Base-by-base conservation (phyloP, 2,329 filamentous ascomycete species). In the Venturia oleaginea region DNA sequence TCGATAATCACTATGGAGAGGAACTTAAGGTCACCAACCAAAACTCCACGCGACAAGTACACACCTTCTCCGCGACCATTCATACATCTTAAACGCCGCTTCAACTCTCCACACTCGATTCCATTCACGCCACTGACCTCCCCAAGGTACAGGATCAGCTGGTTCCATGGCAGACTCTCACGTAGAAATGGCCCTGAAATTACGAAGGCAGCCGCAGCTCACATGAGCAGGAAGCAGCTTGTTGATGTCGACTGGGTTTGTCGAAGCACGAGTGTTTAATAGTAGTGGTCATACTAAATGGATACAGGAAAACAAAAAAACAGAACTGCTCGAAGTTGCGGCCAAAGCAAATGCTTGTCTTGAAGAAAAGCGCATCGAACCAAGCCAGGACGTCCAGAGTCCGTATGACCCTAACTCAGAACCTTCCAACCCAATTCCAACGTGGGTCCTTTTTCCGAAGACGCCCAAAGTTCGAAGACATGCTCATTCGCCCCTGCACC, bases 221-320 rank as follows among this genome's bases (percentile, higher is more conserved):
- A 27, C 5, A 34, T 57, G 51, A 57, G 51, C 30, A 32, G 51
- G 51, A 57, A 57, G 30, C 51, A 57, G 19, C 51, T 57, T 34
- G 30, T 57, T n/a, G 51, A 57, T 19, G 51, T 30, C 27, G 51
- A 57, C n/a, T 57, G 51, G 51, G 51, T 57, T 57, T 8, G 51
- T 57, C 19, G 27, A 32, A 17, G 51, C 27, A 22, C 24, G 5
- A 13, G 17, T 57, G 6, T n/a, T 5, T 34, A 19, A 34, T 7
- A n/a, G 4, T 17, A n/a, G 8, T 17, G 7, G 8, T 2, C 24
- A 15, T 19, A 57, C 51, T 57, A 8, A 57, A 34, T 5, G 30
- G 24, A 13, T 22, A 34, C 17, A 57, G 51, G 51, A 57, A 30
- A 57, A 57, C 3, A 27, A 57, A 8, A 57, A 57, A 6, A 19